phyloP scores from a whole-genome alignment of 306 rosid species.

The Hippophae rhamnoides region DNA sequence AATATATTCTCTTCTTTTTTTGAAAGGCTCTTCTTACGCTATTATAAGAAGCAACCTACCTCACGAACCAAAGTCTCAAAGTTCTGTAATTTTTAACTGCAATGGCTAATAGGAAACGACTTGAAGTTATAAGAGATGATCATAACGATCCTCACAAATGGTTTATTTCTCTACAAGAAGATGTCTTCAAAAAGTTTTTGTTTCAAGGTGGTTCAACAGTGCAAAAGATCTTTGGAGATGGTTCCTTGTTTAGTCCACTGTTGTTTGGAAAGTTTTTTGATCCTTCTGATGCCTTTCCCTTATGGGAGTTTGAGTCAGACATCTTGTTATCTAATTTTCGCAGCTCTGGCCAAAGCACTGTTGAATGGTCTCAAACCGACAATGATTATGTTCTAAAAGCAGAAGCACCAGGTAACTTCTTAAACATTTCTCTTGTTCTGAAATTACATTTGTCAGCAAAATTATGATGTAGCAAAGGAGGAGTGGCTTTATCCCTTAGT shows the following conservation, averaged over 20 bases:
- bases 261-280: slow-evolving; percentile 89
- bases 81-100: slow-evolving; percentile 1
- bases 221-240: slow-evolving; percentile 64
- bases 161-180: slow-evolving; percentile 72
- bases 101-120: slow-evolving; percentile 34
- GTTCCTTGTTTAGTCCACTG: slow-evolving; percentile 82
- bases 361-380: slow-evolving; percentile 67
- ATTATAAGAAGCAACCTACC: slow-evolving; percentile 41
- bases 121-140: slow-evolving; percentile 63
- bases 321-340: slow-evolving; percentile 49
- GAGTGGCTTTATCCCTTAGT: too few relatives aligned
- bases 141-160: slow-evolving; percentile 55
- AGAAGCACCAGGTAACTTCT: slow-evolving; percentile 60
- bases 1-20: slow-evolving; percentile 46
- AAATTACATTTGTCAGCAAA: slow-evolving; percentile 4
- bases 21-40: slow-evolving; percentile 22
- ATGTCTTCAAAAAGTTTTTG: slow-evolving; percentile 54
- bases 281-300: slow-evolving; percentile 95
- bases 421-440: background rate
- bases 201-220: slow-evolving; percentile 37
- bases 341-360: slow-evolving; percentile 42
- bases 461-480: too few relatives aligned
- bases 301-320: slow-evolving; percentile 90
- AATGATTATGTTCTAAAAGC: slow-evolving; percentile 64
- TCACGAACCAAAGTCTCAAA: slow-evolving; percentile 27